Base-by-base conservation (phyloP, 768 basidiomycete genomes). In the Lentinula aciculospora region DNA sequence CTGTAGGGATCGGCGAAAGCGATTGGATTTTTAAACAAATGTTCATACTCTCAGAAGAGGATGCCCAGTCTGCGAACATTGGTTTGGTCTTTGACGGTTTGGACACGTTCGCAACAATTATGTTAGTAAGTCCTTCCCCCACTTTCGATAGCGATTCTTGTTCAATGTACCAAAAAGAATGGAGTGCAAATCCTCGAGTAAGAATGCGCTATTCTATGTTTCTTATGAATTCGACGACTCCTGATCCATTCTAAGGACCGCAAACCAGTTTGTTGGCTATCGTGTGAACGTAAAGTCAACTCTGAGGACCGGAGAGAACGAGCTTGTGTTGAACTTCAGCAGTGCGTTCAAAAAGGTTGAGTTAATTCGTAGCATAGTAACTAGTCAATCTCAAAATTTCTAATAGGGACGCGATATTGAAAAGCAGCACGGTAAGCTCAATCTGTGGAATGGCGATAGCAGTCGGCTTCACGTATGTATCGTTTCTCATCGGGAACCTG, bases 31-130 rank as follows among this genome's bases (percentile, higher is more conserved):
- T 96, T 77, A 86, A 80, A 65, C 86, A 84, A 3, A 73, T 67
- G 1, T 87, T 97, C 66, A 65, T 69, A 4, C 73, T 84, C 19
- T 73, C 76, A 2, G 73, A 78, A 17, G 67, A 68, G 17, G 81
- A 85, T 46, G 67, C 85, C 17, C 61, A 64, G 1, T 67, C 72
- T 2, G 61, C 75, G 3, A 77, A 87, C 54, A 74, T 79, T 29
- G 93, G 95, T 67, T 74, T 98, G 17, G 78, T 94, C 7, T 94
- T 96, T 60, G 93, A 96, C 10, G 95, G 95, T 17, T 71, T 98
- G 19, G 95, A 98, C 66, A 97, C 94, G 0, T 96, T 94, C 67
- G 85, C 88, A 2, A 76, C 74, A n/a, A 78, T 94, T 40, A 69
- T 70, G 31, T 70, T 96, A 59, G 92, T 89, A 62, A 69, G 83